Conservation (phyloP, 2,329 filamentous ascomycete genomes). For the Arthroderma sp. region DNA sequence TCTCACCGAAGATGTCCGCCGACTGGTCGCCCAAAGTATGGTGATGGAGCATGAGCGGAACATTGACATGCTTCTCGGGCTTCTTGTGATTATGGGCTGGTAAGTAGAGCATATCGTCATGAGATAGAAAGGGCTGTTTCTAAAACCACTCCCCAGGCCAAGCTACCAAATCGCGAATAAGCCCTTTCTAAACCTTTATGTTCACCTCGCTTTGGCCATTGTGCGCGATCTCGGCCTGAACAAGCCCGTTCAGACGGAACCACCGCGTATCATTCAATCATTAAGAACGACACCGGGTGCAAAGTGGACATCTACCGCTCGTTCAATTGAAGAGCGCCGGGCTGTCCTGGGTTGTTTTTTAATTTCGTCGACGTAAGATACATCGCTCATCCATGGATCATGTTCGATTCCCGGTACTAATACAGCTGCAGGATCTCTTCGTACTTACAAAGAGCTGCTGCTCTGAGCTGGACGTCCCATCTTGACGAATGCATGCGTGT, state of each 20-base stretch:
- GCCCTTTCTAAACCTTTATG: not conserved
- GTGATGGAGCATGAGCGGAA: constrained; percentile 37
- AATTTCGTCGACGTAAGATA: not conserved
- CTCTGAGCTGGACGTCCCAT: not conserved
- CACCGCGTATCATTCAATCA: not conserved
- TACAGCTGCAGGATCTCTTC: not conserved
- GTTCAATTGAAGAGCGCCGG: not conserved
- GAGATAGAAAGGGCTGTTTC: not conserved
- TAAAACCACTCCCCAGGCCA: too few species aligned
- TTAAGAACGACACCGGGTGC: not conserved
- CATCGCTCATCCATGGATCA: not conserved
- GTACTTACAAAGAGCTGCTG: too few species aligned
- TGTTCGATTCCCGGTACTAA: not conserved
- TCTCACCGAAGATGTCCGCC: constrained; percentile 31
- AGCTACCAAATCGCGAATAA: too few species aligned
- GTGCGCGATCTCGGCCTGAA: not conserved
- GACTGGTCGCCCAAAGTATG: constrained; percentile 35
- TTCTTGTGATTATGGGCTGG: constrained; percentile 38
- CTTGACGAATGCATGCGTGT: not conserved
- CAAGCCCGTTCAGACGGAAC: not conserved
- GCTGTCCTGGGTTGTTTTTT: not conserved
- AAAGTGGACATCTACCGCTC: not conserved
- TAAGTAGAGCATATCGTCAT: constrained; percentile 15
- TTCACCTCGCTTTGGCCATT: not conserved
- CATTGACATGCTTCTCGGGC: constrained; percentile 41